Base-by-base conservation (phyloP, 202 grass and related monocot genomes). In the Setaria viridis region DNA sequence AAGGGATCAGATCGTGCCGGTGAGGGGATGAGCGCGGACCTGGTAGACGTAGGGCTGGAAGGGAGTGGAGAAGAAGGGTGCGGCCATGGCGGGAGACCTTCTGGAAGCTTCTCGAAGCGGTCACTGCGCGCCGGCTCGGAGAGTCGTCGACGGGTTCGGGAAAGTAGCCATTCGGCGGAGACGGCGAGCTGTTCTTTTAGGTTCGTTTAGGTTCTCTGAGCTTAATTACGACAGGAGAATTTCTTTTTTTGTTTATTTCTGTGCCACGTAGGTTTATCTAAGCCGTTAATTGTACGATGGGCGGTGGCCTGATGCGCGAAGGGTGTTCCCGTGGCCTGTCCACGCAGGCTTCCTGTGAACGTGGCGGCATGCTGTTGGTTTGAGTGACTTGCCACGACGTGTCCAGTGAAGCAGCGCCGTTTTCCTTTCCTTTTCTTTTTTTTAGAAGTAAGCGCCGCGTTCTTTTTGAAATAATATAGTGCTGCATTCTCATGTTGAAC, bases 21-120 rank as follows among this genome's bases (percentile, higher is more conserved):
- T 48, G 48, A 25, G 30, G 10, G 57, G 42, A 43, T 30, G 55
- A 32, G 41, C 30, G 53, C 58, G 10, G 51, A 96, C 97, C 93
- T 99, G 88, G 91, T 99, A 94, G 76, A 99, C 90, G 78, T 96
- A 99, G 76, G 97, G 92, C 87, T 99, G 93, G 86, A 99, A 96
- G n/a, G 92, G 93, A 76, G 91, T 91, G 5, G 93, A 91, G 80
- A 88, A 96, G 87, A 99, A 96, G 49, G 97, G 97, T 39, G 97
- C 97, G 65, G 97, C 97, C 97, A 99, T 99, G 88, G 90, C 67
- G 49, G 39, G 64, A 12, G 54, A 11, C 63, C 41, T 87, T 84
- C 84, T 53, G 45, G 68, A 80, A 60, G 85, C 72, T 82, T 85
- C 81, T 85, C 33, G 83, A 76, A 86, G 33, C 77, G 55, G 81